Evolutionary conservation across 441 rosid genomes (phyloP).

Genomic region (Jatropha podagrica): DNA sequence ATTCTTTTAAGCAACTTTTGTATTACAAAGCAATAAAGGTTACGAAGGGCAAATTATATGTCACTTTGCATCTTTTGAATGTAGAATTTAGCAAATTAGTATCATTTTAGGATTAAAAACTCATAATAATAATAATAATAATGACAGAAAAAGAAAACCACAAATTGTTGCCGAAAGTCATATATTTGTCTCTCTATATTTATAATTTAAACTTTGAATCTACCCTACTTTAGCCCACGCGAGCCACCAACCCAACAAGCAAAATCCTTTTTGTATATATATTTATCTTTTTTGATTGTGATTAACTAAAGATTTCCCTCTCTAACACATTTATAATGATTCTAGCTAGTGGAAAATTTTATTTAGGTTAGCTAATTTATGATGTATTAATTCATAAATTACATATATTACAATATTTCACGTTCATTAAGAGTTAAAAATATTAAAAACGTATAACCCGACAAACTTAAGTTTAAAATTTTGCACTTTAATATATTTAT

Average conservation of each 20-base stretch:
- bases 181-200: not conserved
- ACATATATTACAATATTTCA: too few species aligned
- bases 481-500: too few species aligned
- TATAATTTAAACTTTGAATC: not conserved
- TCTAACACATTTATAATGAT: not conserved
- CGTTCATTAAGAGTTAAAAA: too few species aligned
- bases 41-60: not conserved
- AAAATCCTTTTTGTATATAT: not conserved
- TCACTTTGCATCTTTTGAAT: not conserved
- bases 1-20: not conserved
- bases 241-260: constrained; percentile 8
- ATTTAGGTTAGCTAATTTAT: not conserved
- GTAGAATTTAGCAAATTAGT: not conserved
- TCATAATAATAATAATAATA: not conserved
- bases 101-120: not conserved
- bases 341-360: not conserved
- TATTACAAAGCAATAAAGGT: not conserved
- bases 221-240: not conserved
- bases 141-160: not conserved
- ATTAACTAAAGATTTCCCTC: not conserved
- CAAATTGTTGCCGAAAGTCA: not conserved
- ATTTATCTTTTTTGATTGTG: not conserved
- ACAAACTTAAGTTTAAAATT: too few species aligned
- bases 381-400: too few species aligned
- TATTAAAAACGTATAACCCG: too few species aligned